phyloP scores from a whole-genome alignment of 2,329 filamentous ascomycete species.

The Colletotrichum sansevieriae region DNA sequence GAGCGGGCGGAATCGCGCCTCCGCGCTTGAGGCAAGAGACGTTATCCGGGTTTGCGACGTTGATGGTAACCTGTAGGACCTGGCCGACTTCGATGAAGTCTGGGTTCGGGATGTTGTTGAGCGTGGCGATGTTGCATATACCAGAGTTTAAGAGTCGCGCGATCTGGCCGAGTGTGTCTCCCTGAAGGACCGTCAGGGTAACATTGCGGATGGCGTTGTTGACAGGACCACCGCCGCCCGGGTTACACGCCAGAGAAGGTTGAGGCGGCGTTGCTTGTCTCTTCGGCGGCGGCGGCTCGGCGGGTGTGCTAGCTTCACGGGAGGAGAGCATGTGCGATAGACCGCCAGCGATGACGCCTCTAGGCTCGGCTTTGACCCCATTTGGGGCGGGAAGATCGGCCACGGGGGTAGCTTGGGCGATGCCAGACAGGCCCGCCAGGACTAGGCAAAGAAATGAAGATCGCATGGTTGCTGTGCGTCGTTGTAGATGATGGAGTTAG shows the following conservation, averaged over 20 bases:
- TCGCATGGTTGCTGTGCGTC: constrained; percentile 18
- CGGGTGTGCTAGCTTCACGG: not conserved
- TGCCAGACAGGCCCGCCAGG: constrained; percentile 21
- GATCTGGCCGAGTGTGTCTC: constrained; percentile 33
- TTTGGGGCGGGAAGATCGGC: not conserved
- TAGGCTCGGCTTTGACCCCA: not conserved
- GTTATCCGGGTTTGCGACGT: constrained; percentile 33
- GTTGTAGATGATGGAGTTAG: not conserved
- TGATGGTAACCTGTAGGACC: constrained; percentile 24
- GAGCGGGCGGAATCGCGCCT: constrained; percentile 16
- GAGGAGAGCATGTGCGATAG: constrained; percentile 6
- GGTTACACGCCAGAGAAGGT: not conserved
- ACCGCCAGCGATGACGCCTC: constrained; percentile 19
- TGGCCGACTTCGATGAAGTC: constrained; percentile 22
- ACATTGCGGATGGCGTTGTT: constrained; percentile 30
- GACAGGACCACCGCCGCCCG: not conserved
- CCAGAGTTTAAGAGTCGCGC: constrained; percentile 34
- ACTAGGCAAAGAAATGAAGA: constrained; percentile 23
- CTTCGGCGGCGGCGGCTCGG: constrained; percentile 15
- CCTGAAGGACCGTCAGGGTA: constrained; percentile 6
- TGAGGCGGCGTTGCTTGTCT: constrained; percentile 15
- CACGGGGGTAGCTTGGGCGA: constrained; percentile 23
- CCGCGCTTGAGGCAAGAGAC: constrained; percentile 29
- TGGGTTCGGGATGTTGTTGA: constrained; percentile 32
- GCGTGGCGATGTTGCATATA: constrained; percentile 37